Conservation (phyloP, 2,329 filamentous ascomycete genomes). For the Botrytis cinerea region DNA sequence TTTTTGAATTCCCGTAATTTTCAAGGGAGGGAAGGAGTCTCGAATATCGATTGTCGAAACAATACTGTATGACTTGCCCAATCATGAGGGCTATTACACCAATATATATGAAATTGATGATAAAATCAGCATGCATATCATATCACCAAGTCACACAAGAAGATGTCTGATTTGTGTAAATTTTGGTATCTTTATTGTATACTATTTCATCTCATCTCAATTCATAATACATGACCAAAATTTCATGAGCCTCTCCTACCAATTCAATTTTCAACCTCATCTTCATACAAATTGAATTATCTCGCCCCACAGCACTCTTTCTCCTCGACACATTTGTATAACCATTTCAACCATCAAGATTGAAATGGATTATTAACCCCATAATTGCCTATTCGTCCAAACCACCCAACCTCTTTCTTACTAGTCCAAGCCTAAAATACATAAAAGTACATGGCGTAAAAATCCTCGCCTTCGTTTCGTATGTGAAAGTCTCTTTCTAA, state of each 20-base stretch:
- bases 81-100: not conserved
- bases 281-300: not conserved
- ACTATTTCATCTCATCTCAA: not conserved
- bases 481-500: not conserved
- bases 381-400: not conserved
- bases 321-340: not conserved
- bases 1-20: not conserved
- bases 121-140: not conserved
- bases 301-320: not conserved
- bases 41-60: not conserved
- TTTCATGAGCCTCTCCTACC: not conserved
- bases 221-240: slow-evolving; percentile 3
- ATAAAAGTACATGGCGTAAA: slow-evolving; percentile 11
- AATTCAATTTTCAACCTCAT: not conserved
- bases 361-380: not conserved
- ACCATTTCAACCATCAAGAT: not conserved
- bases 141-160: not conserved
- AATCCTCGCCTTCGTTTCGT: slow-evolving; percentile 4
- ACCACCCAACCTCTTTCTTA: no score
- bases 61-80: not conserved
- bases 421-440: slow-evolving; percentile 2
- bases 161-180: not conserved
- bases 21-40: not conserved
- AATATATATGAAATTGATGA: not conserved
- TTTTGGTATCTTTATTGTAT: not conserved